These are phyloP conservation scores for Lagerstroemia speciosa DNA, from an alignment of 345 rosid genomes.

Conservation along the genomic window DNA sequence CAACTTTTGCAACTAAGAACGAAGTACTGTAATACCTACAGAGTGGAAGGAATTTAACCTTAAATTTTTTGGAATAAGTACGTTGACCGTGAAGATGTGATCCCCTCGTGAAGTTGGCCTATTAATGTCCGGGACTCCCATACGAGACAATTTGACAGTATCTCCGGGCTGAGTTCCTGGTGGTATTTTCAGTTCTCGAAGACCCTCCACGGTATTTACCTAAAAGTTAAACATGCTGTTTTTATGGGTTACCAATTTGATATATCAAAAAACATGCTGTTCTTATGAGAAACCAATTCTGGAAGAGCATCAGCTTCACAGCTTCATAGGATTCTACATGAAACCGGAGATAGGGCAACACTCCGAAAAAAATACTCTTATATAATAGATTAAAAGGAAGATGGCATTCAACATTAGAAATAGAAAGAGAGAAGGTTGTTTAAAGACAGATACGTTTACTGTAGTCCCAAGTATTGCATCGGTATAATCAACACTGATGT, in stretches of 20 bases:
- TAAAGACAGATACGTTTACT: constrained; percentile 37
- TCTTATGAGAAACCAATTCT: not conserved
- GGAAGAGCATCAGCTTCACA: not conserved
- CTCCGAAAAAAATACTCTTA: no score
- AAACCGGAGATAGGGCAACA: not conserved
- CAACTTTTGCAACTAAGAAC: not conserved
- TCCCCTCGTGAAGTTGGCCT: constrained; percentile 72
- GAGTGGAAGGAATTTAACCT: constrained; percentile 33
- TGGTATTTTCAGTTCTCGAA: constrained; percentile 63
- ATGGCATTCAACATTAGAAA: not conserved
- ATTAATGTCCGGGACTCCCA: constrained; percentile 85
- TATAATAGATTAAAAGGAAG: no score
- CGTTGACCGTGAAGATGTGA: constrained; percentile 63
- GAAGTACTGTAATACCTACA: not conserved
- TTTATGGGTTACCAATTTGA: not conserved
- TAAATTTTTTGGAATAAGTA: constrained; percentile 62
- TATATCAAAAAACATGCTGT: not conserved
- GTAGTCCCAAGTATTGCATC: constrained; percentile 76
- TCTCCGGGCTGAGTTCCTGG: constrained; percentile 84
- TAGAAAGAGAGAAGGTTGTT: not conserved
- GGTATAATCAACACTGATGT: constrained; percentile 58
- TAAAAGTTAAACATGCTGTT: constrained; percentile 12
- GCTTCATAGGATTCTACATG: not conserved
- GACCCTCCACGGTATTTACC: constrained; percentile 90
- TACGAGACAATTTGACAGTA: constrained; percentile 37